Evolutionary conservation across 495 filamentous ascomycete species (phyloP).

Genomic region (Astrothelium macrocarpum): DNA sequence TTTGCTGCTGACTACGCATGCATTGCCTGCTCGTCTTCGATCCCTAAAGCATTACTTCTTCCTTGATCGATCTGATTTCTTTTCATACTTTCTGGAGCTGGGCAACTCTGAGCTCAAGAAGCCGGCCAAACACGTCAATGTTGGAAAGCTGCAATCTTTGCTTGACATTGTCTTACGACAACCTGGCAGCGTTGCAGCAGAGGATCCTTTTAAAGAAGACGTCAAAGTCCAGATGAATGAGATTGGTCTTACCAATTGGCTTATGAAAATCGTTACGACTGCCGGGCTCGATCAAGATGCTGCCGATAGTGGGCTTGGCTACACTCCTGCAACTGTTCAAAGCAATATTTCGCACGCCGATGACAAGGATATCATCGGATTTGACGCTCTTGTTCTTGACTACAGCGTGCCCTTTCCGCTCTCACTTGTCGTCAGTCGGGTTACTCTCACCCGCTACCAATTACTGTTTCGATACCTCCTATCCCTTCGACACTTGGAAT

Average conservation of each 20-base stretch:
- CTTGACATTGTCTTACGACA: constrained; percentile 91
- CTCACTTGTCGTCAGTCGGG: constrained; percentile 89
- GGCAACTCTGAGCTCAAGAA: constrained; percentile 80
- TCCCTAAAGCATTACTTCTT: constrained; percentile 99
- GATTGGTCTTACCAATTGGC: constrained; percentile 76
- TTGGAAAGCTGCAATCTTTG: constrained; percentile 83
- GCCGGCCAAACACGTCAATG: constrained; percentile 77
- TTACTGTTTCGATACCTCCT: constrained; percentile 89
- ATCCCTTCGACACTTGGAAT: constrained; percentile 79
- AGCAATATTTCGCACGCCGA: constrained; percentile 31
- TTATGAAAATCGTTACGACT: constrained; percentile 93
- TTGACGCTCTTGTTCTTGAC: constrained; percentile 85
- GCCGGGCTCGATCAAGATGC: constrained; percentile 84
- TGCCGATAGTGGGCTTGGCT: constrained; percentile 39
- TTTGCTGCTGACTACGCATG: constrained; percentile 84
- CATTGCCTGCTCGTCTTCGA: constrained; percentile 70
- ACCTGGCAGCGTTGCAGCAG: constrained; percentile 83
- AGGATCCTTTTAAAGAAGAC: constrained; percentile 96
- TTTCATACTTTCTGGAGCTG: constrained; percentile 92
- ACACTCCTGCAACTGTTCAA: constrained; percentile 40
- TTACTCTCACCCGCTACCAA: constrained; percentile 91
- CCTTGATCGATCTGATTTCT: constrained; percentile 94
- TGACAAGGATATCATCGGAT: constrained; percentile 80
- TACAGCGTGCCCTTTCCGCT: constrained; percentile 95
- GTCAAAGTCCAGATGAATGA: constrained; percentile 97